These are phyloP conservation scores for Pistacia vera DNA, from an alignment of 345 rosid genomes.

Conservation along the genomic window DNA sequence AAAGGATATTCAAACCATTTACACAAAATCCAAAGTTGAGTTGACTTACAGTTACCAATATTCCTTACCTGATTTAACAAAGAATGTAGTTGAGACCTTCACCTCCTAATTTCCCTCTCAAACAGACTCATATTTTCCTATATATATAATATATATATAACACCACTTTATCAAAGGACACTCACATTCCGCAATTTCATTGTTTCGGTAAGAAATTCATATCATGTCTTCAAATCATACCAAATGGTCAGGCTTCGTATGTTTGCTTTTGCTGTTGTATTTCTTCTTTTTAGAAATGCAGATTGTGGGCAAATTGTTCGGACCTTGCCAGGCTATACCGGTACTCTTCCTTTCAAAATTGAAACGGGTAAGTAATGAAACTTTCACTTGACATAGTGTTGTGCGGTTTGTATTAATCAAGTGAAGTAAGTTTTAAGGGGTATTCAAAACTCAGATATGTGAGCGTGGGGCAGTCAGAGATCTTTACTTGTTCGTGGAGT, in stretches of 20 bases:
- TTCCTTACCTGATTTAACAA: no score
- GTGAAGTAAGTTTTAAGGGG: neutral
- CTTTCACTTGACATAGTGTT: neutral
- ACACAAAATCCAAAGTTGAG: no score
- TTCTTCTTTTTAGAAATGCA: neutral
- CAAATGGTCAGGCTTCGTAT: neutral
- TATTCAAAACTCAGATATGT: constrained; percentile 13
- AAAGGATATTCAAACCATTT: no score
- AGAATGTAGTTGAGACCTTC: no score
- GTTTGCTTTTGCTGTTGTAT: neutral
- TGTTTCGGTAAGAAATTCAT: no score
- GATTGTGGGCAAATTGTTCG: constrained; percentile 22
- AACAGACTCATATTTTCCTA: no score
- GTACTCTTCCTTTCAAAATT: constrained; percentile 36
- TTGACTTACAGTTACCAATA: no score
- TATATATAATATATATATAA: no score
- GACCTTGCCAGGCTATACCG: constrained; percentile 36
- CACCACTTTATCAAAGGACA: no score
- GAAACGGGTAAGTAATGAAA: constrained; percentile 36
- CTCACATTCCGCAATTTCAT: no score
- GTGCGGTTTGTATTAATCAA: neutral
- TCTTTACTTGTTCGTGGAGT: constrained; percentile 31
- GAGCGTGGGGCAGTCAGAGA: constrained; percentile 22
- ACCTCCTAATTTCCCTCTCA: no score
- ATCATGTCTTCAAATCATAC: no score